Conservation (phyloP, 1,284 basidiomycete genomes). For the Psilocybe mexicana region DNA sequence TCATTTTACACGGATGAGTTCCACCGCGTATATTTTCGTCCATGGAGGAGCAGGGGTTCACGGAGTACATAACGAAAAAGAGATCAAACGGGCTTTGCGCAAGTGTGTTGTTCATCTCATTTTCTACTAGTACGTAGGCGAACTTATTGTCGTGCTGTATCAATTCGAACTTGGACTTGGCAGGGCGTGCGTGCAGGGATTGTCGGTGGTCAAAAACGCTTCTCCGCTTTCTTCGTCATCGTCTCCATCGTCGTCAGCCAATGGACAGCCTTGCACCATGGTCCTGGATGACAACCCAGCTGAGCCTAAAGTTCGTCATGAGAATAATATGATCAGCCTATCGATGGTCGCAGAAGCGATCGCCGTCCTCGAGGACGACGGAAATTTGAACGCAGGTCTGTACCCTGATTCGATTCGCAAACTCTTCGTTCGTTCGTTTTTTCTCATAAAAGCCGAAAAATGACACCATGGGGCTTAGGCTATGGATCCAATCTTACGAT, state of each 20-base stretch:
- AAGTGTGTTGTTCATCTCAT: constrained; percentile 37
- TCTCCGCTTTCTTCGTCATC: too few species aligned
- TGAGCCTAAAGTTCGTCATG: neutral
- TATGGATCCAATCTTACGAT: constrained; percentile 75
- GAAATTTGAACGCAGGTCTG: constrained; percentile 67
- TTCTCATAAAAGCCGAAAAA: neutral
- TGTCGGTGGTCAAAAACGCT: constrained; percentile 13
- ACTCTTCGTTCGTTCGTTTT: neutral
- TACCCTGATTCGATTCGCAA: neutral
- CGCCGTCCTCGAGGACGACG: constrained; percentile 57
- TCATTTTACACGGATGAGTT: constrained; percentile 4
- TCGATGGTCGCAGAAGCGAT: constrained; percentile 55
- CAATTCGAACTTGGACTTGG: neutral
- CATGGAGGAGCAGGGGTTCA: constrained; percentile 73
- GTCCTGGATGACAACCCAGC: neutral
- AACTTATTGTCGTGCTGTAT: neutral
- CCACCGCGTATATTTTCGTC: constrained; percentile 47
- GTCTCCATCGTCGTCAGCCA: too few species aligned
- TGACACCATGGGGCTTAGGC: constrained; percentile 37
- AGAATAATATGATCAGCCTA: constrained; percentile 28
- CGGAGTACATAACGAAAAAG: constrained; percentile 41
- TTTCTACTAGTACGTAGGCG: neutral
- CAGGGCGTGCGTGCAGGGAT: constrained; percentile 9
- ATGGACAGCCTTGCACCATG: too few species aligned
- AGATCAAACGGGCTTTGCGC: constrained; percentile 54